Conservation (phyloP, 371 early-diverging fungal genomes). For the Chytridium lagenaria region DNA sequence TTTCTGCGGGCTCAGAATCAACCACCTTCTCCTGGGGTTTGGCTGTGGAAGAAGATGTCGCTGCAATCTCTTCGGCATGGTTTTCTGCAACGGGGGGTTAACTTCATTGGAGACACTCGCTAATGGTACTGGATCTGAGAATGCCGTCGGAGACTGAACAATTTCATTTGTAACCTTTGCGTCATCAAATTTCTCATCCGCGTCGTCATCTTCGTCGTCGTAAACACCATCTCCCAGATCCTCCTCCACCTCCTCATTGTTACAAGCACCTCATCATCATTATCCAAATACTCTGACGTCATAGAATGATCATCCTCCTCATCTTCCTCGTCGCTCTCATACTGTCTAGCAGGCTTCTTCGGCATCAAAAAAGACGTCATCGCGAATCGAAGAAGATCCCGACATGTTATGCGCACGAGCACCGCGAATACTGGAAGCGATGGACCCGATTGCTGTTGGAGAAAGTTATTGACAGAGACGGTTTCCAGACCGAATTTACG, state of each 20-base stretch:
- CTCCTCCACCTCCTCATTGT: constrained; percentile 36
- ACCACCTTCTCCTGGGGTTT: too few species aligned
- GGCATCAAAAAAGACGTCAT: constrained; percentile 74
- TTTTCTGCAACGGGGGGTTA: too few species aligned
- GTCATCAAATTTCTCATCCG: constrained; percentile 39
- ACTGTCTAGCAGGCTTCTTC: constrained; percentile 50
- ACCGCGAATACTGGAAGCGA: constrained; percentile 11
- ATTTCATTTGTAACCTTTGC: neutral
- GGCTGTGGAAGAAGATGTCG: too few species aligned
- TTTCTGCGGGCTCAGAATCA: too few species aligned
- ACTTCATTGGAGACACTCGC: too few species aligned
- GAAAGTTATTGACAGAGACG: constrained; percentile 32
- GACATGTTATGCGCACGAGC: neutral
- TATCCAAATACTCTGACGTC: constrained; percentile 25
- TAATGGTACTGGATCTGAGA: too few species aligned
- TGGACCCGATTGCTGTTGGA: constrained; percentile 7
- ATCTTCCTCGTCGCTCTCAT: constrained; percentile 30
- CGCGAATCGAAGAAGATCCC: constrained; percentile 10
- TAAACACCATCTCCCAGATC: constrained; percentile 45
- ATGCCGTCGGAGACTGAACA: too few species aligned
- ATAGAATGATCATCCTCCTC: constrained; percentile 27
- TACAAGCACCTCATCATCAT: constrained; percentile 7
- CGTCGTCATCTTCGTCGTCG: constrained; percentile 53
- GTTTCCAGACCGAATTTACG: constrained; percentile 44
- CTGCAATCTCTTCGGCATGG: too few species aligned